These are phyloP conservation scores for Auxenochlorella pyrenoidosa DNA, from an alignment of 139 green algal genomes.

Conservation along the genomic window DNA sequence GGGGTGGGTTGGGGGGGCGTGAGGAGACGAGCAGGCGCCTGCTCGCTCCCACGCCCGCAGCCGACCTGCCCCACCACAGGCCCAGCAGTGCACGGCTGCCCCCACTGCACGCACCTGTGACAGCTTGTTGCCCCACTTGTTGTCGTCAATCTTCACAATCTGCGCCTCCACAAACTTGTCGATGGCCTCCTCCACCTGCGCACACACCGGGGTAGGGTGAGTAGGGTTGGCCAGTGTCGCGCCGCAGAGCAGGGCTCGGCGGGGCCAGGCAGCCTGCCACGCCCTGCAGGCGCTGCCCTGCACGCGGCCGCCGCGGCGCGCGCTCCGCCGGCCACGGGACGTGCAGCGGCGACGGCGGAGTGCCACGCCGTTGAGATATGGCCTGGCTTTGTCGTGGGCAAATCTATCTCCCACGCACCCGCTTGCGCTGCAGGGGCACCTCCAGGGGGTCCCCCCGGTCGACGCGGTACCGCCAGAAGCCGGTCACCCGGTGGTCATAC, in stretches of 20 bases:
- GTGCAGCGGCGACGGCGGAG: too few relatives aligned
- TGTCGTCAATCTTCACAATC: constrained; percentile 76
- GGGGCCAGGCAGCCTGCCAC: not conserved
- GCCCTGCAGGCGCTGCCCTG: too few relatives aligned
- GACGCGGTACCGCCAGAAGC: constrained; percentile 63
- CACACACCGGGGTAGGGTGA: not conserved
- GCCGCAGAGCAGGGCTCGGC: not conserved
- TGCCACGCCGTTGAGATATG: too few relatives aligned
- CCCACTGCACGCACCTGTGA: constrained; percentile 46
- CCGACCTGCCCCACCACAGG: too few relatives aligned
- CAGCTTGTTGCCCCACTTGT: constrained; percentile 90
- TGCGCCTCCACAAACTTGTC: constrained; percentile 78
- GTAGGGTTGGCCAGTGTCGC: too few relatives aligned
- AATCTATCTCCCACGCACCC: too few relatives aligned
- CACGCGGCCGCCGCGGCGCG: too few relatives aligned
- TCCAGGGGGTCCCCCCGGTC: constrained; percentile 67
- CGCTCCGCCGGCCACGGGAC: too few relatives aligned
- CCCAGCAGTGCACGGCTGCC: too few relatives aligned
- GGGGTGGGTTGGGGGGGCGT: not conserved
- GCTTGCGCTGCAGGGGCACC: constrained; percentile 59
- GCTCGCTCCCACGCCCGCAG: too few relatives aligned
- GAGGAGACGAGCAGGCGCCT: not conserved
- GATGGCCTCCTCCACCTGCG: constrained; percentile 65
- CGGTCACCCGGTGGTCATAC: constrained; percentile 58
- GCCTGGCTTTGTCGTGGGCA: too few relatives aligned